phyloP scores from a whole-genome alignment of 129 eudicot genomes.

The Kitagawia praeruptora region DNA sequence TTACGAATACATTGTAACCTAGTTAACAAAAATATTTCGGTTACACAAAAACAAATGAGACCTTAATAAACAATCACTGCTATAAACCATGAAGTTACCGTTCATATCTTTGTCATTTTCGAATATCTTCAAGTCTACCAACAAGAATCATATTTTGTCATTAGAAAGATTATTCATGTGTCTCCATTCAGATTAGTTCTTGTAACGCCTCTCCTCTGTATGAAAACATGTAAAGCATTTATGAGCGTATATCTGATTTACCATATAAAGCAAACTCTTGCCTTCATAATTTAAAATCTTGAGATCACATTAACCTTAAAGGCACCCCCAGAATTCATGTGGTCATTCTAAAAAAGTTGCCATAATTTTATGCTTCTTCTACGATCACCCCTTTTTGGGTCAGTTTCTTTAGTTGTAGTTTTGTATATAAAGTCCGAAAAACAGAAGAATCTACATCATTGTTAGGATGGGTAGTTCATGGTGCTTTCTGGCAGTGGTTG shows the following conservation, averaged over 20 bases:
- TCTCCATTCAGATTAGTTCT: neutral
- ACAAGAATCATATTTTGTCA: neutral
- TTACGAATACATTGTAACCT: too few species aligned
- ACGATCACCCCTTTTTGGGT: slow-evolving; percentile 2
- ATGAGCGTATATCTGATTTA: neutral
- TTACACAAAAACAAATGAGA: too few species aligned
- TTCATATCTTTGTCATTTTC: too few species aligned
- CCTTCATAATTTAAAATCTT: neutral
- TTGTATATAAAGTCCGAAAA: neutral
- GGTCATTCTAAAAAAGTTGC: neutral
- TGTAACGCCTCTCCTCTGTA: neutral
- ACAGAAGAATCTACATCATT: neutral
- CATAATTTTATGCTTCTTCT: slow-evolving; percentile 3
- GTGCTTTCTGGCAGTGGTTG: slow-evolving; percentile 18
- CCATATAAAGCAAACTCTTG: slow-evolving; percentile 3
- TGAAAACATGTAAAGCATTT: neutral
- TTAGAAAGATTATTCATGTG: neutral
- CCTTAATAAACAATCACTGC: too few species aligned
- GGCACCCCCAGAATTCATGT: slow-evolving; percentile 3
- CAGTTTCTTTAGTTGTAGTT: neutral
- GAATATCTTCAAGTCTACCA: neutral
- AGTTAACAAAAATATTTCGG: too few species aligned
- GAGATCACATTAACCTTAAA: neutral
- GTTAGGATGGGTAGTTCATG: slow-evolving; percentile 16
- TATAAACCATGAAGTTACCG: too few species aligned